phyloP scores from a whole-genome alignment of 2,329 filamentous ascomycete species.

The Parastagonospora nodorum region DNA sequence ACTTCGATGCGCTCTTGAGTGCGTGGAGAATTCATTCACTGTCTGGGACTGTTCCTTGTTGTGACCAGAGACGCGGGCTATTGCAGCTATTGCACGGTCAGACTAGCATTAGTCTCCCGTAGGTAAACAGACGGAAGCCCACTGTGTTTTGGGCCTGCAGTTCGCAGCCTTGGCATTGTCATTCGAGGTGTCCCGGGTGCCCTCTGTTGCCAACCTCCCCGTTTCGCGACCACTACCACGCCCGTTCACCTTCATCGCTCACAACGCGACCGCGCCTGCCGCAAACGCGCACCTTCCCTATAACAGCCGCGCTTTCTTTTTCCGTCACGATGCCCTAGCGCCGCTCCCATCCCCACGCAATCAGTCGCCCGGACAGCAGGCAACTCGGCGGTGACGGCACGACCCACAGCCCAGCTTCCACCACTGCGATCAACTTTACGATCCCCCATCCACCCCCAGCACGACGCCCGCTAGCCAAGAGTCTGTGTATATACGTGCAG shows the following conservation, averaged over 20 bases:
- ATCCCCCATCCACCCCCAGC: conserved; percentile 1
- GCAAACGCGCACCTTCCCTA: conserved; percentile 22
- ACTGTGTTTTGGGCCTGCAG: conserved; percentile 30
- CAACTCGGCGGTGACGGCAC: conserved; percentile 23
- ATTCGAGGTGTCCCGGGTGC: conserved; percentile 24
- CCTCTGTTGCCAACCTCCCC: conserved; percentile 38
- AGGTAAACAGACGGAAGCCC: conserved; percentile 23
- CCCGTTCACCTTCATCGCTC: background rate
- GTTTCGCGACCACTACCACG: conserved; percentile 15
- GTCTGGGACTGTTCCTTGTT: background rate
- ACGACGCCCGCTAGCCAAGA: background rate
- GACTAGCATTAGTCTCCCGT: background rate
- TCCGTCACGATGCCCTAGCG: conserved; percentile 31
- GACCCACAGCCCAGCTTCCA: conserved; percentile 12
- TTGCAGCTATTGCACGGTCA: too few relatives aligned
- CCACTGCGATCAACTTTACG: conserved; percentile 8
- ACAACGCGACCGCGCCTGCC: conserved; percentile 31
- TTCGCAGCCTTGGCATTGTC: conserved; percentile 29
- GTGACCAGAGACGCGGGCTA: too few relatives aligned
- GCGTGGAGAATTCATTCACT: background rate
- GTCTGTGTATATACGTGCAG: conserved; percentile 1
- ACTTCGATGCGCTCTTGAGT: background rate
- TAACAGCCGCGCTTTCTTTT: conserved; percentile 16
- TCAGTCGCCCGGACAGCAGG: conserved; percentile 18
- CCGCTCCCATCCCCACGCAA: conserved; percentile 13